Percentiles rank a stretch among this genome's conserved stretches.
These are phyloP conservation scores for Viola pubescens DNA, from an alignment of 441 rosid genomes.

Conservation along the genomic window DNA sequence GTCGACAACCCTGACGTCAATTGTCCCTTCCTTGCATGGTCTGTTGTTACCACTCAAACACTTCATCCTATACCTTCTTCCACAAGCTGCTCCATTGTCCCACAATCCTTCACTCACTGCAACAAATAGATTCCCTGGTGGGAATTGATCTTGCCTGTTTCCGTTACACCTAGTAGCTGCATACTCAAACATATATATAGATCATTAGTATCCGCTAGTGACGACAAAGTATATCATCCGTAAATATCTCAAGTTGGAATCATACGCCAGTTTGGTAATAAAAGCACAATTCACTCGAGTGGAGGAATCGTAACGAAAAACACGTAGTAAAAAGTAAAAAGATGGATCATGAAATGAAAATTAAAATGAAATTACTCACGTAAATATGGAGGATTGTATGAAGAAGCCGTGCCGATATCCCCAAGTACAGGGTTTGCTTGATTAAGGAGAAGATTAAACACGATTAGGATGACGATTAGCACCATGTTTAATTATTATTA, in stretches of 20 bases:
- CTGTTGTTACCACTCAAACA: slow-evolving; percentile 37
- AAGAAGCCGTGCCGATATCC: slow-evolving; percentile 37
- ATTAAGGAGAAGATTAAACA: slow-evolving; percentile 8
- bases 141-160: slow-evolving; percentile 35
- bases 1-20: slow-evolving; percentile 42
- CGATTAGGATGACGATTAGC: neutral
- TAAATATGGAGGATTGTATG: slow-evolving; percentile 43
- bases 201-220: neutral
- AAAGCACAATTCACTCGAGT: neutral
- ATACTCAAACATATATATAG: neutral
- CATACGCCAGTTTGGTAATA: no score
- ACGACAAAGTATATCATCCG: neutral
- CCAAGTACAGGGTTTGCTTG: slow-evolving; percentile 17
- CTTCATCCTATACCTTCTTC: slow-evolving; percentile 29
- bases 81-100: slow-evolving; percentile 54
- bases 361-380: slow-evolving; percentile 23
- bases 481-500: neutral
- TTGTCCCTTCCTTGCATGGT: slow-evolving; percentile 30
- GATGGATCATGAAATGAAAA: no score
- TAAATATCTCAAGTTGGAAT: neutral
- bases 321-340: no score
- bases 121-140: slow-evolving; percentile 30
- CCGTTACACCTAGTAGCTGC: slow-evolving; percentile 43
- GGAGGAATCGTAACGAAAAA: neutral
- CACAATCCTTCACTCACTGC: slow-evolving; percentile 44